Conservation (phyloP, 192 early-diverging fungal species). For the Backusella psychrophila region DNA sequence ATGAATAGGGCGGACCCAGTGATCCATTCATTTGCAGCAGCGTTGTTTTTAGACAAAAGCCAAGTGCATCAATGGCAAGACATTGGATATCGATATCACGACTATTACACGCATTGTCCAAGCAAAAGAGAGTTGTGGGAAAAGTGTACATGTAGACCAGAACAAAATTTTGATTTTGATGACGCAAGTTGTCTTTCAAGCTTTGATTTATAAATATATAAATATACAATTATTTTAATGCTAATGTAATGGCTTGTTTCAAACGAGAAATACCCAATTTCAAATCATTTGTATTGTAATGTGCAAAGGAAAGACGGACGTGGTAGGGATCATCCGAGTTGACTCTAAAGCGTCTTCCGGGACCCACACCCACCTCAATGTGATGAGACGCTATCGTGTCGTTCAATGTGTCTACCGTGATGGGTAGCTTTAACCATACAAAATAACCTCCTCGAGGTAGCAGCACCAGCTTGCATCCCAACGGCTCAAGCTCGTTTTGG, state of each 20-base stretch:
- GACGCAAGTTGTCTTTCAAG: neutral
- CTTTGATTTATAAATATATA: neutral
- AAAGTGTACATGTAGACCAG: conserved; percentile 48
- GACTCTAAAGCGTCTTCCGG: neutral
- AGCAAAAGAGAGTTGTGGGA: conserved; percentile 39
- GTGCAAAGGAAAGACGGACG: conserved; percentile 30
- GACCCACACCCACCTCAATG: conserved; percentile 2
- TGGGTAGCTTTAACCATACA: conserved; percentile 32
- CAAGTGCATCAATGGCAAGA: conserved; percentile 74
- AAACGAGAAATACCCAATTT: conserved; percentile 6
- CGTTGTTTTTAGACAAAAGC: conserved; percentile 56
- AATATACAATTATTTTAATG: too few species aligned
- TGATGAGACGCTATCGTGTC: neutral
- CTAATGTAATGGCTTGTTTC: conserved; percentile 4
- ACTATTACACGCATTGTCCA: conserved; percentile 66
- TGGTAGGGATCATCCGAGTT: neutral
- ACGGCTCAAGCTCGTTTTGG: conserved; percentile 12
- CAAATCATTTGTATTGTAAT: conserved; percentile 15
- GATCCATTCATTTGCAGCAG: conserved; percentile 63
- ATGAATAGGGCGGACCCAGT: conserved; percentile 57
- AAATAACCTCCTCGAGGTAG: conserved; percentile 32
- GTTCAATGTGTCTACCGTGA: neutral
- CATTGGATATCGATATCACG: conserved; percentile 63
- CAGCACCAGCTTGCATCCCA: conserved; percentile 22
- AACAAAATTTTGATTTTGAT: conserved; percentile 43